Evolutionary conservation across 2,329 filamentous ascomycete genomes (phyloP), one percentile per base, ranked within the genome.

Genomic region (Aotearoamyces nothofagi): DNA sequence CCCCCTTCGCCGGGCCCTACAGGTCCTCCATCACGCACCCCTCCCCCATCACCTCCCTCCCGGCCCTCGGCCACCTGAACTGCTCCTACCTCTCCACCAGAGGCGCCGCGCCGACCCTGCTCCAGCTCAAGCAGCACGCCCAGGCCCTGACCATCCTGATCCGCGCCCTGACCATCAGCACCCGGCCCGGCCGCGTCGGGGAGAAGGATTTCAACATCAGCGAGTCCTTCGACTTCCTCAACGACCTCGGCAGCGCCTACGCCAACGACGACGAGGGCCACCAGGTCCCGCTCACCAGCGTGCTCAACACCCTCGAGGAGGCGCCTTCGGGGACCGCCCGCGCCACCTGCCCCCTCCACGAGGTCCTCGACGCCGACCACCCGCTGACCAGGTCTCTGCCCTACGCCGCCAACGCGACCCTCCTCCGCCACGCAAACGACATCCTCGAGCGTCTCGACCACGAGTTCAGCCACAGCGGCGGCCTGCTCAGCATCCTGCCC

Each of bases 371-470:
- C 24, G 11, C 26, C 10, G 17, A 17, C 16, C 3, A 19, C n/a
- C 11, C 10, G 16, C 36, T 17, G n/a, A 28, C 11, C 14, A 39
- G 15, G 12, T 31, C n/a, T n/a, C n/a, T 43, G 11, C 44, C 45
- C 6, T 48, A 46, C 24, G 41, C 40, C 2, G 43, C 37, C 2
- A 39, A 45, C 25, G 31, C 44, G 35, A 30, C 55, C 17, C 55
- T 73, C 10, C 50, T 69, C 15, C 54, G 58, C 51, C 69, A 73
- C 43, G 66, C 68, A 34, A 72, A 73, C 41, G 57, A 63, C 33
- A 64, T 67, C 28, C 60, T 74, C 5, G 67, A 72, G 50, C 54
- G 64, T 2, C 57, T 74, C 5, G 69, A 74, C 38, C 65, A 72
- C 41, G 67, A 72, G 44, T 67, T 62, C 39, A 56, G 57, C 24